Evolutionary conservation across 257 asterid genomes (phyloP).

Genomic region (Solanum bukasovii): DNA sequence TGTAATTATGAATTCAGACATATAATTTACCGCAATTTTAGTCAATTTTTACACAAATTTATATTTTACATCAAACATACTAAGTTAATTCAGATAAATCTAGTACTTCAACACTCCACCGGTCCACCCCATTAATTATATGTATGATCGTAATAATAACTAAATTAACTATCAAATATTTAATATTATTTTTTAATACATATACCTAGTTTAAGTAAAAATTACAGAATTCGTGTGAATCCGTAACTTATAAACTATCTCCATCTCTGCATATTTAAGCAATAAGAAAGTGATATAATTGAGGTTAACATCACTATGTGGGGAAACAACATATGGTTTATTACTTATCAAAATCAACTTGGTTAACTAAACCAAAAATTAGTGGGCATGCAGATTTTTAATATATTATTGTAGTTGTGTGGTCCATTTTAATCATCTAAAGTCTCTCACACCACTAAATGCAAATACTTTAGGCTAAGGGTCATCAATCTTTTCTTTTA

Average conservation of each 20-base stretch:
- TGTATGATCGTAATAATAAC: too few relatives aligned
- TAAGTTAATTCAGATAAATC: too few relatives aligned
- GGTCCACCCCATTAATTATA: too few relatives aligned
- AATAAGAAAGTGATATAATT: neutral
- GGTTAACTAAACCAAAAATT: neutral
- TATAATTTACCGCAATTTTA: too few relatives aligned
- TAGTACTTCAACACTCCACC: too few relatives aligned
- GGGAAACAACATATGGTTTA: neutral
- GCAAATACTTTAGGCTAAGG: neutral
- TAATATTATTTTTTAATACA: too few relatives aligned
- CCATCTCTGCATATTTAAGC: neutral
- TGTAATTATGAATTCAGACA: too few relatives aligned
- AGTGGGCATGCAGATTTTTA: neutral
- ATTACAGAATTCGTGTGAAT: accelerated
- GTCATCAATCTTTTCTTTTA: neutral
- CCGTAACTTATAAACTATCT: neutral
- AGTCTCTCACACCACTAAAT: neutral
- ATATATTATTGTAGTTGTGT: neutral
- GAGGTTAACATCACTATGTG: neutral
- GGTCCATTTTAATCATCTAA: neutral
- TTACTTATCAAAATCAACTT: neutral
- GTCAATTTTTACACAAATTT: too few relatives aligned
- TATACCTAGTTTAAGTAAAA: neutral
- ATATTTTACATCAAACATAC: too few relatives aligned
- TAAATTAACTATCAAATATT: too few relatives aligned